Evolutionary conservation across 768 basidiomycete genomes (phyloP).

Genomic region (Phanerochaete sordida): DNA sequence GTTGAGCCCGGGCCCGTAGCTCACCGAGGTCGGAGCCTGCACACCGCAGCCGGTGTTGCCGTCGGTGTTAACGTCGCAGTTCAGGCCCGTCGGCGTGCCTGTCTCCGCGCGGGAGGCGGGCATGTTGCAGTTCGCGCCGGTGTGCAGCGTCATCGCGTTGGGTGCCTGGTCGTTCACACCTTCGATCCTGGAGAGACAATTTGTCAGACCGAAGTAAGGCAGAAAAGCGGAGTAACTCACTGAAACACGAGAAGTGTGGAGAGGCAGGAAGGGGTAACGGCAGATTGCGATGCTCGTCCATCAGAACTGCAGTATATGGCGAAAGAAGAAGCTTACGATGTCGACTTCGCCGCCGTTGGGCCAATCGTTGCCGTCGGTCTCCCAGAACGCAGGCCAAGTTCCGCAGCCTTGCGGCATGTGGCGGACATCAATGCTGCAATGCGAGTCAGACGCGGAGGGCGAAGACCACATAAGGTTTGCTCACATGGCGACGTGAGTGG

Average conservation of each 20-base stretch:
- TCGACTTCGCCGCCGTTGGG: constrained; percentile 40
- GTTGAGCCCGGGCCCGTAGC: constrained; percentile 60
- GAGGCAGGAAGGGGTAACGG: background rate
- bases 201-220: background rate
- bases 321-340: constrained; percentile 26
- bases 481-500: constrained; percentile 51
- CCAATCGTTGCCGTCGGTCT: constrained; percentile 43
- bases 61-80: constrained; percentile 48
- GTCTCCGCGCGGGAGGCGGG: constrained; percentile 19
- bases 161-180: constrained; percentile 24
- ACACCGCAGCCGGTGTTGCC: constrained; percentile 60
- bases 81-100: constrained; percentile 30
- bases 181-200: constrained; percentile 18
- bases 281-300: background rate
- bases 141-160: constrained; percentile 24
- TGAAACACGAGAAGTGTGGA: background rate
- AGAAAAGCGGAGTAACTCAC: background rate
- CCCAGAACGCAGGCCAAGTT: constrained; percentile 59
- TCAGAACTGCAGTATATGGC: background rate
- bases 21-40: constrained; percentile 31
- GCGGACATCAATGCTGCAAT: constrained; percentile 37
- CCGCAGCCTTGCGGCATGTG: constrained; percentile 55
- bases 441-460: background rate
- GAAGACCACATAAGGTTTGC: constrained; percentile 3
- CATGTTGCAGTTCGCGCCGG: constrained; percentile 20